Evolutionary conservation across 2,329 filamentous ascomycete species (phyloP), one percentile per base, ranked within the genome.

Genomic region (Coleophoma cylindrospora): DNA sequence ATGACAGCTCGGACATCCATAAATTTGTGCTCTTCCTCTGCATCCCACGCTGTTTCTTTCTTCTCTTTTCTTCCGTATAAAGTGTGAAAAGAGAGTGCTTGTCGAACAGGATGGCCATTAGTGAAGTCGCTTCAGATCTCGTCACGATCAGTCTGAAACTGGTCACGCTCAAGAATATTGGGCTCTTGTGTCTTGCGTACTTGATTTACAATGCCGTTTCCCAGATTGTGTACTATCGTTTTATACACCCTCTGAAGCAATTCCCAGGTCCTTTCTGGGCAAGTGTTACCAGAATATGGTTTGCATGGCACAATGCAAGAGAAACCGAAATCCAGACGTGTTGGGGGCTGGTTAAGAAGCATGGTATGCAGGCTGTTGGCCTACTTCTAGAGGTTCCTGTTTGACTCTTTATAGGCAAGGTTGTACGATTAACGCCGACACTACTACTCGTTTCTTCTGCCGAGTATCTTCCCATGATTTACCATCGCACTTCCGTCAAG

Each of bases 251-350:
- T 11, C 64, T 81, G 4, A 62, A 70, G 15, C 67, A 69, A 33
- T 80, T 79, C 54, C 77, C 77, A 0, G 78, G 78, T 3, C 74
- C 75, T 1, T 80, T 80, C 57, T 79, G 74, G 73, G 76, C 67
- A 22, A 71, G 69, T 47, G 73, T 80, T 14, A 79, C 76, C n/a
- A 62, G 72, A 43, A 64, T 81, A 10, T 81, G 75, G 74, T 72
- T 79, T 47, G 70, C 74, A 44, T 77, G 72, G 55, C 74, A 79
- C 61, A 76, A 75, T 51, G 47, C 75, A 22, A 69, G 68, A 40
- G 72, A 67, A 45, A 72, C 74, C 19, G 75, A 79, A 58, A 66
- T 69, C 45, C 58, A 70, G 40, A 62, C 69, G 1, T 65, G 71
- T 32, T 64, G 68, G 50, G 67, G 66, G 1, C 59, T 79, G 15